These are phyloP conservation scores for Solanum pennellii DNA, from an alignment of 257 asterid genomes.

Conservation along the genomic window DNA sequence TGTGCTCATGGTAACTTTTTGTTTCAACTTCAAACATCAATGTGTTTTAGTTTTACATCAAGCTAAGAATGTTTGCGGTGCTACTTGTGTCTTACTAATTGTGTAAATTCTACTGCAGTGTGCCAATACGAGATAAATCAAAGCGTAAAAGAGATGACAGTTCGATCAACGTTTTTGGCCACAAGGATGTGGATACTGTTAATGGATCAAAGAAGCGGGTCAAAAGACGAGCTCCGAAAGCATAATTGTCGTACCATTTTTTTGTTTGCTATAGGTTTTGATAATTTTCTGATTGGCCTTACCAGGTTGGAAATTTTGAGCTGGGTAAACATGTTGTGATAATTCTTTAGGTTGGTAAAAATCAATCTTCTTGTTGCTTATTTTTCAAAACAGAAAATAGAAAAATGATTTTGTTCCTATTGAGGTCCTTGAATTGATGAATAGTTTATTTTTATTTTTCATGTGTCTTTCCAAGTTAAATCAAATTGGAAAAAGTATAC, in stretches of 20 bases:
- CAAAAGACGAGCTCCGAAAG: background rate
- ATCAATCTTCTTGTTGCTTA: background rate
- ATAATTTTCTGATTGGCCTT: background rate
- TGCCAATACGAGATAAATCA: slow-evolving; percentile 12
- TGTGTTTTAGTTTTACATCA: background rate
- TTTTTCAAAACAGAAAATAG: background rate
- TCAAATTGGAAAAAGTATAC: background rate
- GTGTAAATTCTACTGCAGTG: slow-evolving; percentile 20
- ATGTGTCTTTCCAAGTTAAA: background rate
- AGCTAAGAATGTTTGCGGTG: background rate
- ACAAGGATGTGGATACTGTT: background rate
- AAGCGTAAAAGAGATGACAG: slow-evolving; percentile 22
- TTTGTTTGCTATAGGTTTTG: background rate
- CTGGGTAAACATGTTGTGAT: background rate
- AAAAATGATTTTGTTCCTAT: background rate
- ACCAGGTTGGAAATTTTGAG: background rate
- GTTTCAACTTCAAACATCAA: background rate
- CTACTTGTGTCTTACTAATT: background rate
- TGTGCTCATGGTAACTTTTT: background rate
- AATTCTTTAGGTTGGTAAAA: background rate
- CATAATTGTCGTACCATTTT: background rate
- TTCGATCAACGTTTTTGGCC: slow-evolving; percentile 7
- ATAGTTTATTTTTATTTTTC: background rate
- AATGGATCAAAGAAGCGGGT: background rate
- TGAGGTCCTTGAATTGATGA: background rate